Percentiles rank a stretch among this genome's conserved stretches.
phyloP scores from a whole-genome alignment of 2,329 filamentous ascomycete genomes.

The Alternaria angustiovoidea region DNA sequence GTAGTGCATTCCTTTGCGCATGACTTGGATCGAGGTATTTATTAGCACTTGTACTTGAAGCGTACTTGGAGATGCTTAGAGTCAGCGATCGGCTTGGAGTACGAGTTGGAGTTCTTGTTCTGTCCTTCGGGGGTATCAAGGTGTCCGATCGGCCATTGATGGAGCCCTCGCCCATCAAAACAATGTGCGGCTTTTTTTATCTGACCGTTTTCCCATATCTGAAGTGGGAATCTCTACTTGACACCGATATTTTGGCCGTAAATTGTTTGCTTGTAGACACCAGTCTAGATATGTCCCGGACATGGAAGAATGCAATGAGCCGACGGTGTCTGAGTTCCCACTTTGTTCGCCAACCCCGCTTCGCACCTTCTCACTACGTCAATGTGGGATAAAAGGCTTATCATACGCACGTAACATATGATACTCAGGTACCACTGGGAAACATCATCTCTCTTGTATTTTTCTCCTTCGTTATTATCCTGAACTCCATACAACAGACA shows the following conservation, averaged over 20 bases:
- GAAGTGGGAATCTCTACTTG: not conserved
- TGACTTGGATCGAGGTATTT: not conserved
- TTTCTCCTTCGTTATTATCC: not conserved
- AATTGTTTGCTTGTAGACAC: not conserved
- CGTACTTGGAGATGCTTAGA: not conserved
- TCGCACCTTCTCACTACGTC: not conserved
- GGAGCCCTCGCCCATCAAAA: not conserved
- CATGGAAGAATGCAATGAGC: no score
- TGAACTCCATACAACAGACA: not conserved
- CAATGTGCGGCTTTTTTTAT: not conserved
- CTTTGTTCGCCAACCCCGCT: not conserved
- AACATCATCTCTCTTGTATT: not conserved
- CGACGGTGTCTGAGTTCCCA: not conserved
- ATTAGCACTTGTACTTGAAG: not conserved
- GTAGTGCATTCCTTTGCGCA: not conserved
- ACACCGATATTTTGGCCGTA: not conserved
- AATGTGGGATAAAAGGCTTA: not conserved
- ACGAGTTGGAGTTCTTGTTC: not conserved
- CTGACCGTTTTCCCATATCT: not conserved
- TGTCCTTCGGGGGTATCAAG: not conserved
- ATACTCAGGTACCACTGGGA: not conserved
- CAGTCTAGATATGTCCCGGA: not conserved
- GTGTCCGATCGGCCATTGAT: not conserved
- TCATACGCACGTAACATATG: not conserved
- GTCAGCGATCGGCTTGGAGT: not conserved